A percentile compares a stretch with the other conserved stretches of the same genome.
phyloP scores from a whole-genome alignment of 2,329 filamentous ascomycete species.

The Trichoderma sp. region DNA sequence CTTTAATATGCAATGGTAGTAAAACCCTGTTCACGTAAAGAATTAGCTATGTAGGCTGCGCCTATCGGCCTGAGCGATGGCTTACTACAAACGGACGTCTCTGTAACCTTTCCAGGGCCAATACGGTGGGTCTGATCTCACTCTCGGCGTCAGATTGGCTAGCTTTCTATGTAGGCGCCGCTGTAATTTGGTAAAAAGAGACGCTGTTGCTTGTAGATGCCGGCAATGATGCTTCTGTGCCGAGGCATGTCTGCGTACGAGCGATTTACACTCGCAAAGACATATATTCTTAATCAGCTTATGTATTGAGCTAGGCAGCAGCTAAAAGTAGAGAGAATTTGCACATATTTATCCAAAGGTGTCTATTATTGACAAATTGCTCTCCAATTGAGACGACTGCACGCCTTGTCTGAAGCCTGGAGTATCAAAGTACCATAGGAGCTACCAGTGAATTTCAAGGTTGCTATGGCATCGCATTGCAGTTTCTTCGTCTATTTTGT shows the following conservation, averaged over 20 bases:
- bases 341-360: not conserved
- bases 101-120: not conserved
- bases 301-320: not conserved
- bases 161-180: not conserved
- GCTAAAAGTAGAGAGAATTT: not conserved
- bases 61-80: constrained; percentile 7
- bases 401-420: not conserved
- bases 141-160: not conserved
- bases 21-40: not conserved
- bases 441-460: not conserved
- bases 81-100: constrained; percentile 10
- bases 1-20: not conserved
- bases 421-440: not conserved
- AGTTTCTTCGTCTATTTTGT: not conserved
- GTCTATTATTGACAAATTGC: not conserved
- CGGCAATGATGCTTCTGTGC: constrained; percentile 6
- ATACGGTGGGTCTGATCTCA: constrained; percentile 5
- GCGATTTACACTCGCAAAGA: not conserved
- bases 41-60: not conserved
- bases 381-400: not conserved
- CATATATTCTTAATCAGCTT: too few relatives aligned
- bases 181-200: not conserved
- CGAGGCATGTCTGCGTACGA: constrained; percentile 13
- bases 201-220: not conserved
- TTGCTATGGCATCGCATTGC: not conserved